phyloP scores from a whole-genome alignment of 2,329 filamentous ascomycete genomes.

The Sporothrix curviconia region DNA sequence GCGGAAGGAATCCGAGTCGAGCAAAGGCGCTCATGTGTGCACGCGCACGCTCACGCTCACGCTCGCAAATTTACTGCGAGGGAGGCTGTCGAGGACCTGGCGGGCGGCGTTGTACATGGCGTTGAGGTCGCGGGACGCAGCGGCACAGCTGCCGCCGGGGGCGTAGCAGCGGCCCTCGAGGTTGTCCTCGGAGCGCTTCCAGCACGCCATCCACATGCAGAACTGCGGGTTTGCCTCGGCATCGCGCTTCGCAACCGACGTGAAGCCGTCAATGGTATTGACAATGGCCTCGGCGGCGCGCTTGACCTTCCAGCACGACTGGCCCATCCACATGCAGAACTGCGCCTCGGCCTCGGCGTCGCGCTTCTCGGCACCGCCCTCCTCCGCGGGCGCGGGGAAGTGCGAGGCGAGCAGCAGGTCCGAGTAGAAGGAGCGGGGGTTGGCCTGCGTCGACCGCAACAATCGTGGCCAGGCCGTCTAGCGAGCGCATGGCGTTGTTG shows the following conservation, averaged over 20 bases:
- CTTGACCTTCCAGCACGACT: conserved; percentile 34
- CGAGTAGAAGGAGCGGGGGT: conserved; percentile 20
- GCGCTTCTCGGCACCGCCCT: conserved; percentile 1
- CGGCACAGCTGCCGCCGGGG: conserved; percentile 27
- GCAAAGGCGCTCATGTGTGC: no score
- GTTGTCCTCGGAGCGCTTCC: conserved; percentile 34
- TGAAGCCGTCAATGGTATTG: conserved; percentile 9
- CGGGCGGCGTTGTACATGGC: conserved; percentile 30
- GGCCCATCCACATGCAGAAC: conserved; percentile 33
- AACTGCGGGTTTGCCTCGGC: conserved; percentile 20
- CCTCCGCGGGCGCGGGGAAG: conserved; percentile 14
- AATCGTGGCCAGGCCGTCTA: conserved; percentile 19
- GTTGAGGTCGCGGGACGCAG: conserved; percentile 33
- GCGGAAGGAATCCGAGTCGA: background rate
- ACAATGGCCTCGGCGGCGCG: conserved; percentile 30
- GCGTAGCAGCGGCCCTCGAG: conserved; percentile 27
- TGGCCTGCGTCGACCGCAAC: conserved; percentile 20
- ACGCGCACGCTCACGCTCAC: no score
- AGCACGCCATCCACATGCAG: conserved; percentile 36
- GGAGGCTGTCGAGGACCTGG: conserved; percentile 21
- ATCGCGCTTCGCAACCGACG: conserved; percentile 7
- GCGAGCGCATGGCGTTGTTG: conserved; percentile 19
- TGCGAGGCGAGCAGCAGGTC: conserved; percentile 17
- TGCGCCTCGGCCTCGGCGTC: conserved; percentile 21
- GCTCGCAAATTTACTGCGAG: conserved; percentile 13